These are phyloP conservation scores for Chaetoceros tenuissimus DNA, from an alignment of 108 stramenopile genomes.

Conservation along the genomic window DNA sequence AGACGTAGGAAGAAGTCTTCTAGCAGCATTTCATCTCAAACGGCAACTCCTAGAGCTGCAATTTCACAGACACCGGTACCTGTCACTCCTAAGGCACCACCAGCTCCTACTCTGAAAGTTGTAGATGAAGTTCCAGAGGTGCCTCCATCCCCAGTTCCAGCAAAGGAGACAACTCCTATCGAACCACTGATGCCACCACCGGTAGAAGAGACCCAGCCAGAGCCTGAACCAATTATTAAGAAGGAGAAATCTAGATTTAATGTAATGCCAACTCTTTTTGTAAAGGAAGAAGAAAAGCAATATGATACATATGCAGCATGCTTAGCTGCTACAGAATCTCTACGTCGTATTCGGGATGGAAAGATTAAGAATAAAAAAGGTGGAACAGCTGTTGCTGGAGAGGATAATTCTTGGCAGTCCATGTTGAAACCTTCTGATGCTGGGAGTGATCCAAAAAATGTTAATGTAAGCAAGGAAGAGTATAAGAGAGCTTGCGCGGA, in stretches of 20 bases:
- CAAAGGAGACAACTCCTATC: no score
- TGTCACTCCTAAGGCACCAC: no score
- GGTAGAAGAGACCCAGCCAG: no score
- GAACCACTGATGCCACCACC: no score
- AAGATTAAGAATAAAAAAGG: constrained; percentile 20
- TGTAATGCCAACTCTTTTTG: constrained; percentile 52
- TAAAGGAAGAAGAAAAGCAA: constrained; percentile 27
- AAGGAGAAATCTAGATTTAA: no score
- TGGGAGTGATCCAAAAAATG: background rate
- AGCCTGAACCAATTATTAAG: no score
- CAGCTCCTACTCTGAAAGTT: no score
- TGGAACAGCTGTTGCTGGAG: background rate
- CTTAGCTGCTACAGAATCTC: constrained; percentile 56
- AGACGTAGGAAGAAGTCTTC: constrained; percentile 1
- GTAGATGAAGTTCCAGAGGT: no score
- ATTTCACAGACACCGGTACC: no score
- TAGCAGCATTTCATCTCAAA: background rate
- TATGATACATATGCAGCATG: constrained; percentile 57
- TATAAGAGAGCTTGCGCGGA: constrained; percentile 19
- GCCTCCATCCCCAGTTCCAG: no score
- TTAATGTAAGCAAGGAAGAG: constrained; percentile 3
- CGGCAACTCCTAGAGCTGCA: background rate
- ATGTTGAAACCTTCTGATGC: background rate
- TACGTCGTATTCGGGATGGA: constrained; percentile 40
- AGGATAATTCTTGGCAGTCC: background rate